Base-by-base conservation (phyloP, 176 grass and related monocot genomes). In the Areca catechu region DNA sequence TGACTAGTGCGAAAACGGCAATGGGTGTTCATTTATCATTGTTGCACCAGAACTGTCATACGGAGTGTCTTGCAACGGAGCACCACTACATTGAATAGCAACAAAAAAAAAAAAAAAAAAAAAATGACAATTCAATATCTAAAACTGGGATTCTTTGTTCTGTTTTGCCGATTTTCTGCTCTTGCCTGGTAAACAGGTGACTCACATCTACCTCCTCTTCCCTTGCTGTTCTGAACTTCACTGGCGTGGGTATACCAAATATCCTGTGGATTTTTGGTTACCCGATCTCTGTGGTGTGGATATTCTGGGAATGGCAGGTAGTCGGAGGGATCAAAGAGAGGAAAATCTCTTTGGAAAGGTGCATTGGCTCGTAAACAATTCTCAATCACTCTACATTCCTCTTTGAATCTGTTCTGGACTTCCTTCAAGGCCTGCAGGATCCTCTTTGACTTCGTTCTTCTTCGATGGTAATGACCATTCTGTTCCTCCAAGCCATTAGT, bases 331-430 rank as follows among this genome's bases (percentile, higher is more conserved):
- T 97, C 78, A 66, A 97, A 97, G 24, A 92, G 47, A 52, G 83
- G 92, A 65, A 51, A 71, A n/a, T 30, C 79, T 4, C 1, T 51
- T 29, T 65, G 71, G 16, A 83, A 81, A 54, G 71, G 50, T 24
- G 20, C 22, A 66, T 80, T 80, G 56, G 65, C 64, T 16, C 61
- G 51, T 50, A 97, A 77, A 60, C 78, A 97, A 43, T 34, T 48
- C 24, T 97, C 92, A 50, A 91, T 88, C 50, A 91, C 63, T 28
- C 69, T 52, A 20, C 86, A 91, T 51, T 97, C 83, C 24, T 88
- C 75, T 6, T 74, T 77, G 43, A 97, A 49, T 60, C 78, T 73
- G 52, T 73, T 73, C 56, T 76, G 84, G 54, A 75, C 65, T 24
- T 97, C 78, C 16, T 77, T 83, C n/a, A 80, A 56, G 62, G 85